Evolutionary conservation across 2,329 filamentous ascomycete genomes (phyloP).

Genomic region (Talaromyces albobiverticillius): DNA sequence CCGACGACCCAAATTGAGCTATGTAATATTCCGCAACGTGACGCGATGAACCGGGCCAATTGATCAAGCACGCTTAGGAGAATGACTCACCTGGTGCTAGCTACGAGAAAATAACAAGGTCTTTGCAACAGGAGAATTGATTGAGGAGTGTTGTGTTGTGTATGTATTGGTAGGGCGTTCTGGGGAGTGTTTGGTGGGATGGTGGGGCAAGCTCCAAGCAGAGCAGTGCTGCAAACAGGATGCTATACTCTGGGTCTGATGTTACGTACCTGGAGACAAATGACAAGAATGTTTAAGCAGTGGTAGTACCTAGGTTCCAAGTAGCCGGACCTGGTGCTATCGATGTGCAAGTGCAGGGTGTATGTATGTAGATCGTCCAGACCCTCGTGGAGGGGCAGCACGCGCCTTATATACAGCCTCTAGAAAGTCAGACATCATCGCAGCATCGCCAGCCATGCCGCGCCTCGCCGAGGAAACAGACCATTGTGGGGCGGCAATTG

Average conservation of each 20-base stretch:
- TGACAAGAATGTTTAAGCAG: too few relatives aligned
- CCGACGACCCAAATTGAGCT: slow-evolving; percentile 38
- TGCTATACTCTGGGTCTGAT: background rate
- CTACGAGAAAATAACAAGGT: background rate
- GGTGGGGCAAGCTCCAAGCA: slow-evolving; percentile 8
- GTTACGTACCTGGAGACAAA: background rate
- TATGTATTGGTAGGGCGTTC: too few relatives aligned
- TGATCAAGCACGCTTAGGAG: slow-evolving; percentile 4
- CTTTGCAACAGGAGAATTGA: background rate
- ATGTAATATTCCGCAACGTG: slow-evolving; percentile 17
- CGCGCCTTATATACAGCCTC: background rate
- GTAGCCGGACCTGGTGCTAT: too few relatives aligned
- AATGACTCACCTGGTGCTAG: slow-evolving; percentile 5
- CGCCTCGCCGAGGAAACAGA: slow-evolving; percentile 38
- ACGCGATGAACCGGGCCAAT: slow-evolving; percentile 17
- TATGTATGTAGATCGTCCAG: too few relatives aligned
- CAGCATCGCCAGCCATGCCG: background rate
- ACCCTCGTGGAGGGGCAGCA: slow-evolving; percentile 1
- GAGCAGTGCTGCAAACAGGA: background rate
- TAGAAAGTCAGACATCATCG: background rate
- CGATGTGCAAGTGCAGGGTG: too few relatives aligned
- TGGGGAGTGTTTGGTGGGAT: too few relatives aligned
- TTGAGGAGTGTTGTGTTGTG: slow-evolving; percentile 9
- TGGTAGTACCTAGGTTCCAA: too few relatives aligned
- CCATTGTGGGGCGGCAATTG: slow-evolving; percentile 29